Conservation (phyloP, 1,139 yeast genomes). For the Geotrichum restrictum region DNA sequence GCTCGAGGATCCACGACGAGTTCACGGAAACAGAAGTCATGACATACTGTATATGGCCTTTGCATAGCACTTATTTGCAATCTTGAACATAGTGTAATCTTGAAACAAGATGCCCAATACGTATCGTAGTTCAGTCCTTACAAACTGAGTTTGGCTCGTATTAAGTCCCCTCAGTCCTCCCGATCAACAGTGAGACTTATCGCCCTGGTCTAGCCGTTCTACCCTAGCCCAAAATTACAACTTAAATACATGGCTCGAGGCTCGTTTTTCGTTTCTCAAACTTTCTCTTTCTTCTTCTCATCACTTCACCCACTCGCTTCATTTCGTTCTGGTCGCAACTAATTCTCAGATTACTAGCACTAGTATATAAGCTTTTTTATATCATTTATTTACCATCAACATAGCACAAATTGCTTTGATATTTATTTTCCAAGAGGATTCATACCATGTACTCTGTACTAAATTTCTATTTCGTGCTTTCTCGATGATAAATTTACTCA, state of each 20-base stretch:
- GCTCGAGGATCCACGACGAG: no score
- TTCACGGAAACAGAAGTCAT: no score
- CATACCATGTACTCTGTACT: constrained; percentile 3
- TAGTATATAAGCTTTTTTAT: neutral
- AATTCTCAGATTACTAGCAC: neutral
- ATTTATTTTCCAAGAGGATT: neutral
- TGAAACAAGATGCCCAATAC: no score
- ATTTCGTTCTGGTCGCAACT: neutral
- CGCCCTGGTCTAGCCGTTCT: neutral
- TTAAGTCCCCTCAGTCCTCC: neutral
- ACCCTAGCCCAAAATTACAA: neutral
- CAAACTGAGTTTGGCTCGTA: neutral
- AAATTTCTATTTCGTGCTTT: neutral
- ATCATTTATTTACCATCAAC: neutral
- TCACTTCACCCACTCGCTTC: neutral
- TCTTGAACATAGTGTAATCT: no score
- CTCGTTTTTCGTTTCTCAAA: neutral
- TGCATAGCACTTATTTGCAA: no score
- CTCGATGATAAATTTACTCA: neutral
- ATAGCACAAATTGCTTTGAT: constrained; percentile 1
- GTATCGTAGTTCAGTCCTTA: no score
- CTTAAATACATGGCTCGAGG: neutral
- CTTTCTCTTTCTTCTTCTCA: neutral
- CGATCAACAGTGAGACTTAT: neutral
- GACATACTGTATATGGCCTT: no score